Base-by-base conservation (phyloP, 345 rosid genomes). In the Arabis alpina region DNA sequence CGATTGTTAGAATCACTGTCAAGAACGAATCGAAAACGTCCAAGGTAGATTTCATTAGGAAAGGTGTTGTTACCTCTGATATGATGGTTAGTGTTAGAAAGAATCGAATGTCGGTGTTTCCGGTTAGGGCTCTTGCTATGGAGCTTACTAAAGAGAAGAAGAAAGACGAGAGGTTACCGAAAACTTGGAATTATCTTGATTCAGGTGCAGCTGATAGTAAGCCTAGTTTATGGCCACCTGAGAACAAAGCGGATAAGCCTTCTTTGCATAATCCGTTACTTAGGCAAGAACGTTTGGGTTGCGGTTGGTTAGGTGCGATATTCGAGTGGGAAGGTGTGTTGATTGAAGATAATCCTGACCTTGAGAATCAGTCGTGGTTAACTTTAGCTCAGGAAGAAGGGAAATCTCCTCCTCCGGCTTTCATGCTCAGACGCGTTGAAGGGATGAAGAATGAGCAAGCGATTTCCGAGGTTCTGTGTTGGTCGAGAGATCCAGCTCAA, bases 371-470 rank as follows among this genome's bases (percentile, higher is more conserved):
- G 70, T 88, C 99, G 1, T 94, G 99, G 99, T 79, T 87, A 39
- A 78, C 85, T 60, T 83, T 94, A 59, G 88, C 95, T 11, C 85
- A 85, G 70, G 99, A 94, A 78, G 97, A 94, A 81, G 99, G 95
- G 2, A 89, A 80, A 59, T 86, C 93, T 8, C 88, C 91, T 78
- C 93, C 97, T 53, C 96, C 93, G 0, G 83, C 86, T 48, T 91
- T 86, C 56, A 64, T 81, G 10, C 88, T 94, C 5, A 82, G 80
- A 75, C 82, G 96, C 37, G 67, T 89, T 1, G 96, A 91, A 73
- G 99, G 99, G 69, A 94, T 89, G 96, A 94, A 94, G 71, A 94
- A 84, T 8, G 97, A 94, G 74, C 99, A 94, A 64, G 99, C 96
- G 6, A 83, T 94, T n/a, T 91, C 99, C 0, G 97, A 91, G 81